Evolutionary conservation across 768 basidiomycete genomes (phyloP), one percentile per base, ranked within the genome.

Genomic region (Lentinula edodes): DNA sequence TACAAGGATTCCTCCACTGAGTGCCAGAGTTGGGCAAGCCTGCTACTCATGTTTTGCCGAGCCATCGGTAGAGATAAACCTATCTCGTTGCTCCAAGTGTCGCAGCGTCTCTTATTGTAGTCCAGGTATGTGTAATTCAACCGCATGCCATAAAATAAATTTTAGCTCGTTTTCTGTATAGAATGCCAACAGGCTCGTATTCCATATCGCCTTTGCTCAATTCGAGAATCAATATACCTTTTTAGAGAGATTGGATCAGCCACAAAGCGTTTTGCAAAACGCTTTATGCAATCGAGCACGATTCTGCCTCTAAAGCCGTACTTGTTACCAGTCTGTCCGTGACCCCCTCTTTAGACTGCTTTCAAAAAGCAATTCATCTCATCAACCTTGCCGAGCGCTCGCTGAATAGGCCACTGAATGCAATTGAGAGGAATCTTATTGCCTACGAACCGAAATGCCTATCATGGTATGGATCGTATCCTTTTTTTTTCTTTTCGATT

Each of bases 231-330:
- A 28, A 28, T 28, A 28, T 28, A 28, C 28, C 28, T 28, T 28
- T 58, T 7, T 51, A 73, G 74, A 66, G 54, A 5, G 67, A 74
- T 59, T 76, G 74, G 74, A 28, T 61, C 4, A 62, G 58, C 20
- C 74, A 77, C 54, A 76, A 74, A 65, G 56, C 34, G 6, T 62
- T 74, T 3, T 77, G 75, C 69, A 74, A 73, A 60, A 72, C 69
- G 0, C 66, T 74, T 5, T 56, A 68, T 41, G 48, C 61, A 3
- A n/a, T 72, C 7, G 73, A 74, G 54, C 61, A 61, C 0, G 65
- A 69, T 28, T 43, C 61, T 9, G 53, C 45, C 1, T 52, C 46
- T 16, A 55, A 64, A 41, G 28, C 65, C 23, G 1, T 63, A 13
- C 58, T 54, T 1, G 66, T 66, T 28, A 1, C 28, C 60, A 61